phyloP scores from a whole-genome alignment of 495 filamentous ascomycete genomes.

The Annulohypoxylon bovei region DNA sequence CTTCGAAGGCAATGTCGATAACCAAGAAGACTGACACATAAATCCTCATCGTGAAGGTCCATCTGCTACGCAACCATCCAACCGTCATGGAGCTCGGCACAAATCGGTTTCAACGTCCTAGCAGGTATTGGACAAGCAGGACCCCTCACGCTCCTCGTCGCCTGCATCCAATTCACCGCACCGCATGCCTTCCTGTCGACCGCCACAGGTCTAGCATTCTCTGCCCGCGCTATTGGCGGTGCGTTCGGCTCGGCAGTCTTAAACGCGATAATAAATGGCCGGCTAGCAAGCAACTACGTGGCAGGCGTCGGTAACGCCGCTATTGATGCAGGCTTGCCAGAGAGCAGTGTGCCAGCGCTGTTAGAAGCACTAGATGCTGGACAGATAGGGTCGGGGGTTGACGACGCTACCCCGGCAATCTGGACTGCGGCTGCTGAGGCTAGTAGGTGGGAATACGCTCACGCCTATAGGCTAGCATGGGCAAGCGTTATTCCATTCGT shows the following conservation, averaged over 20 bases:
- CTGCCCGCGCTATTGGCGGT: constrained; percentile 63
- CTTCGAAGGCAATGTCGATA: background rate
- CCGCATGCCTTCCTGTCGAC: constrained; percentile 65
- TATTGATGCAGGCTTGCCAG: constrained; percentile 53
- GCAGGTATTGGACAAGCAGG: constrained; percentile 62
- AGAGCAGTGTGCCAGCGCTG: constrained; percentile 49
- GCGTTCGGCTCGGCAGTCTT: constrained; percentile 66
- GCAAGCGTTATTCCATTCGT: constrained; percentile 64
- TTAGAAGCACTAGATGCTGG: constrained; percentile 50
- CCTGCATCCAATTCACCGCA: constrained; percentile 63
- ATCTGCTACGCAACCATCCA: constrained; percentile 61
- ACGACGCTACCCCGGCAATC: constrained; percentile 49
- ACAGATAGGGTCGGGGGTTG: constrained; percentile 43
- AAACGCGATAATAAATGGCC: constrained; percentile 62
- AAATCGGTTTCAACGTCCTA: constrained; percentile 60
- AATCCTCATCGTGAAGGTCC: constrained; percentile 31
- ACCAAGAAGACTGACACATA: constrained; percentile 14
- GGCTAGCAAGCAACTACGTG: constrained; percentile 53
- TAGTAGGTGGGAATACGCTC: constrained; percentile 55
- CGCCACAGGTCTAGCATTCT: constrained; percentile 64
- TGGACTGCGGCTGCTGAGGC: constrained; percentile 50
- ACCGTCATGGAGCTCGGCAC: constrained; percentile 56
- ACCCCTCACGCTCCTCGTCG: constrained; percentile 60
- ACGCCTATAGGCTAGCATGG: constrained; percentile 62
- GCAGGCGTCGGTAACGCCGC: constrained; percentile 51